Evolutionary conservation across 805 yeast genomes (phyloP).

Genomic region (Cyberlindnera meyerae): DNA sequence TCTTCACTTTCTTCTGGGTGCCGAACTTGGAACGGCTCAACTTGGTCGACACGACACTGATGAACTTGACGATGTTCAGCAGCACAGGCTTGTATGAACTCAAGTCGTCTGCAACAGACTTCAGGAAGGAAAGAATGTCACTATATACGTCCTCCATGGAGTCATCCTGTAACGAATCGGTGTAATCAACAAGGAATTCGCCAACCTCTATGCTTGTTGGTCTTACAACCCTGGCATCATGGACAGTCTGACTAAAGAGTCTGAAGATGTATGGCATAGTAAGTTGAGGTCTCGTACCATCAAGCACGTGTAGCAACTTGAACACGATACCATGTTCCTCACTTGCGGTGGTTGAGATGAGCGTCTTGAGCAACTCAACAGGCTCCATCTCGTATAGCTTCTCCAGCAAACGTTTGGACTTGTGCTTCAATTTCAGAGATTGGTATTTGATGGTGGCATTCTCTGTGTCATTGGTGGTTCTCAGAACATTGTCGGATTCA

Average conservation of each 20-base stretch:
- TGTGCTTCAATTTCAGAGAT: slow-evolving; percentile 60
- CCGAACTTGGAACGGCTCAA: slow-evolving; percentile 56
- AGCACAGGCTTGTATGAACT: slow-evolving; percentile 43
- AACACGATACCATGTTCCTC: slow-evolving; percentile 34
- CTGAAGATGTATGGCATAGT: slow-evolving; percentile 67
- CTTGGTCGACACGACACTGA: slow-evolving; percentile 50
- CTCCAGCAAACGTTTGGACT: slow-evolving; percentile 62
- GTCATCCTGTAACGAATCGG: slow-evolving; percentile 64
- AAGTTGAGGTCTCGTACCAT: slow-evolving; percentile 74
- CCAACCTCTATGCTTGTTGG: slow-evolving; percentile 14
- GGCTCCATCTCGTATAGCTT: slow-evolving; percentile 63
- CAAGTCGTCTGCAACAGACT: slow-evolving; percentile 47
- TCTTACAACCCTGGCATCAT: slow-evolving; percentile 8
- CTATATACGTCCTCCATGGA: slow-evolving; percentile 76
- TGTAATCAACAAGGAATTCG: slow-evolving; percentile 47
- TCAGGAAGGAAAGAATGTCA: slow-evolving; percentile 52
- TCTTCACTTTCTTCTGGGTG: slow-evolving; percentile 51
- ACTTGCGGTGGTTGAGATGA: slow-evolving; percentile 33
- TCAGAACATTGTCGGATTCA: slow-evolving; percentile 47
- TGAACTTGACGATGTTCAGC: slow-evolving; percentile 49
- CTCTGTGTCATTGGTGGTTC: slow-evolving; percentile 14
- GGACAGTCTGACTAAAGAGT: slow-evolving; percentile 37
- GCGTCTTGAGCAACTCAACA: slow-evolving; percentile 62
- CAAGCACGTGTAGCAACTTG: slow-evolving; percentile 70
- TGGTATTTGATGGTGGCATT: slow-evolving; percentile 39